phyloP scores from a whole-genome alignment of 768 basidiomycete genomes.

The Russula brevipes region DNA sequence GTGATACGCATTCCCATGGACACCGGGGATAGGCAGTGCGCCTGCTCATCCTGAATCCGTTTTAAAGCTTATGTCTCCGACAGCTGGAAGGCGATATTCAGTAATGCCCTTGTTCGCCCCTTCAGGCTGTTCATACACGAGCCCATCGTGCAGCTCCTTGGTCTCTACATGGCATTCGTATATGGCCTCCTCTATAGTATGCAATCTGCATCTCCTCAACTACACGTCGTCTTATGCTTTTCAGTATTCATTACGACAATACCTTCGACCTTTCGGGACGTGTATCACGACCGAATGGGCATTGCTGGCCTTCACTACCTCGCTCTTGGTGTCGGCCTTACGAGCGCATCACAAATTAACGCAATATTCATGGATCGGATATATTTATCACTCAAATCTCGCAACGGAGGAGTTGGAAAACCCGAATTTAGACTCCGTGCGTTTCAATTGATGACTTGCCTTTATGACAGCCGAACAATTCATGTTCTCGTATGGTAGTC shows the following conservation, averaged over 20 bases:
- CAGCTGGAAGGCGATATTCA: constrained; percentile 51
- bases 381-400: constrained; percentile 47
- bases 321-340: constrained; percentile 61
- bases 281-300: constrained; percentile 52
- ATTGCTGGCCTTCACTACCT: constrained; percentile 67
- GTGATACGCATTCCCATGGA: constrained; percentile 47
- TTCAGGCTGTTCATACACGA: constrained; percentile 57
- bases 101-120: constrained; percentile 56
- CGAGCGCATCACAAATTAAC: constrained; percentile 45
- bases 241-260: constrained; percentile 65
- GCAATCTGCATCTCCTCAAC: background rate
- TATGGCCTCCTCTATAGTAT: constrained; percentile 39
- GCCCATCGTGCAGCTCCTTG: constrained; percentile 63
- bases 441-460: constrained; percentile 14
- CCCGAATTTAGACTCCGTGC: constrained; percentile 52
- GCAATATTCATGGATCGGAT: constrained; percentile 54
- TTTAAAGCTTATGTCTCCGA: background rate
- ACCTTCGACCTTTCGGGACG: constrained; percentile 49
- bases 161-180: constrained; percentile 62
- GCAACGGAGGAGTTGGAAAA: constrained; percentile 47
- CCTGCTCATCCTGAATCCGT: constrained; percentile 8
- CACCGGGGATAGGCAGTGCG: constrained; percentile 40
- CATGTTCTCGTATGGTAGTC: constrained; percentile 35
- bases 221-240: background rate
- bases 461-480: background rate